Percentiles rank a stretch among this genome's conserved stretches.
Conservation (phyloP, 1,284 basidiomycete species). For the Microbotryum violaceum region DNA sequence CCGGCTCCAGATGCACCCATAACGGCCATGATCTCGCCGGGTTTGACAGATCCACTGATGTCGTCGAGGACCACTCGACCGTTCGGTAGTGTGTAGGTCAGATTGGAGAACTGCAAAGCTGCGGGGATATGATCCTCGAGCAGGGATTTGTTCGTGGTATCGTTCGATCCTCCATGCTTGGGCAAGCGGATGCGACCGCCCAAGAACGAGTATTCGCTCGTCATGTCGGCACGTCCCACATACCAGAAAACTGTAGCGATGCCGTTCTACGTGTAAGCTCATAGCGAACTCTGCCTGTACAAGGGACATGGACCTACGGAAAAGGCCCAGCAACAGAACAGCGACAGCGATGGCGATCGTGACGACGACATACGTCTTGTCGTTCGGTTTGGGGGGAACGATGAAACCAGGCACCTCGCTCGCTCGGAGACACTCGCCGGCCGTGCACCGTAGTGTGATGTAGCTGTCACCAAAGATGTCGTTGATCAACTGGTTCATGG, state of each 20-base stretch:
- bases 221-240: conserved; percentile 60
- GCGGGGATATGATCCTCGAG: conserved; percentile 93
- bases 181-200: conserved; percentile 66
- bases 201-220: conserved; percentile 45
- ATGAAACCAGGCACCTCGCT: conserved; percentile 88
- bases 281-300: background rate
- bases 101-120: conserved; percentile 73
- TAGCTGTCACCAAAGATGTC: conserved; percentile 85
- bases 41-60: conserved; percentile 72
- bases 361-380: conserved; percentile 69
- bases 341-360: conserved; percentile 67
- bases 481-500: conserved; percentile 90
- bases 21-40: conserved; percentile 85
- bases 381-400: conserved; percentile 72
- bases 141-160: conserved; percentile 64
- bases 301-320: conserved; percentile 22
- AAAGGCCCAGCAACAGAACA: conserved; percentile 48
- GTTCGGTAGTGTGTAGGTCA: conserved; percentile 66
- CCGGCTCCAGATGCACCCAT: conserved; percentile 96
- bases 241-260: conserved; percentile 69
- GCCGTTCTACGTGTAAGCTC: background rate
- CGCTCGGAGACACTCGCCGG: conserved; percentile 89
- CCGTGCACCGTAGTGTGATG: conserved; percentile 78
- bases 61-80: conserved; percentile 59
- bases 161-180: conserved; percentile 72